Base-by-base conservation (phyloP, 129 eudicot species). In the Flaveria sonorensis region DNA sequence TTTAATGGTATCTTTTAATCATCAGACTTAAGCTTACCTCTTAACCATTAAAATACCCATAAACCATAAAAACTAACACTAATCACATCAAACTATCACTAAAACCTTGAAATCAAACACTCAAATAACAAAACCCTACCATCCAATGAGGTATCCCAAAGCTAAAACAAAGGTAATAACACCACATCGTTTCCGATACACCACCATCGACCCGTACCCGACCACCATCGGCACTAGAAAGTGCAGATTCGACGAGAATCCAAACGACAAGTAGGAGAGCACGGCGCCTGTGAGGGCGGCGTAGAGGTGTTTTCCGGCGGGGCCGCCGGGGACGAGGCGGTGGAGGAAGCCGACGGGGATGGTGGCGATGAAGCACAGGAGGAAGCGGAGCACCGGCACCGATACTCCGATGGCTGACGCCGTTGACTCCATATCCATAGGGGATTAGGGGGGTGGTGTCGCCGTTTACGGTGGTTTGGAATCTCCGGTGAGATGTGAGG, bases 101-200 rank as follows among this genome's bases (percentile, higher is more conserved):
- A 30, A 30, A 30, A 30, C 36, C 36, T 30, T 30, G 26, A 52
- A 76, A 76, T 66, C 9, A 67, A 70, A 70, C 32, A 10, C 48
- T 28, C 6, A 48, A 23, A n/a, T 11, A 40, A 23, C 10, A 32
- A 70, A 6, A 53, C 50, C 82, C 8, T 84, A 93, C 98, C 97
- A 93, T 50, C 98, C 98, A 71, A 93, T 93, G 72, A 93, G 94
- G 77, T 93, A 93, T 3, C 92, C 98, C 64, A 93, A 75, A 16
- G 96, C 96, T n/a, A 82, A 48, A 24, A 90, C 80, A 69, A 88
- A 93, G 6, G 98, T 74, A 67, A 93, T 57, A 12, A 87, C 55
- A 26, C 98, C 98, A 13, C 97, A 93, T 68, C 87, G 71, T 30
- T 63, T 80, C 6, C 98, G 84, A 70, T 77, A 88, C 0, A 86